These are phyloP conservation scores for Boletus patriciae DNA, from an alignment of 768 basidiomycete species.

Conservation along the genomic window DNA sequence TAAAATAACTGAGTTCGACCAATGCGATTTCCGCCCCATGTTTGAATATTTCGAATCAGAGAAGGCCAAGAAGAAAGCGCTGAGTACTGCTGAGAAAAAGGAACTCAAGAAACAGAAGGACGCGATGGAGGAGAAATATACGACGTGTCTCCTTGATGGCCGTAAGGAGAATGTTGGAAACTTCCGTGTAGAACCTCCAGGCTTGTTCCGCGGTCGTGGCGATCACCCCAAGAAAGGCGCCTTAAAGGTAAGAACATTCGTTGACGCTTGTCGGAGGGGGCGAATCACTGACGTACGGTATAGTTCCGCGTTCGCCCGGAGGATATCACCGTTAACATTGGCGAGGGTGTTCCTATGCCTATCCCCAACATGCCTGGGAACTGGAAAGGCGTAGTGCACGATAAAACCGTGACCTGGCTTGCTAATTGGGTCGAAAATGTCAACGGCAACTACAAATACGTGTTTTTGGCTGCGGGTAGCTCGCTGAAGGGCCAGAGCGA, in stretches of 20 bases:
- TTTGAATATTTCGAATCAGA: slow-evolving; percentile 89
- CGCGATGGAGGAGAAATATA: slow-evolving; percentile 79
- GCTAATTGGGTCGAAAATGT: slow-evolving; percentile 99
- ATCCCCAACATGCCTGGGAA: slow-evolving; percentile 88
- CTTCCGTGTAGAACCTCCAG: slow-evolving; percentile 97
- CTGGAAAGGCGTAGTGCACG: slow-evolving; percentile 88
- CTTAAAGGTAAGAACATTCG: slow-evolving; percentile 64
- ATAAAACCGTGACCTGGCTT: slow-evolving; percentile 97
- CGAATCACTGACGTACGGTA: slow-evolving; percentile 8
- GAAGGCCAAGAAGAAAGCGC: slow-evolving; percentile 88
- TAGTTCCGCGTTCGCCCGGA: slow-evolving; percentile 89
- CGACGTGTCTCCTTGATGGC: slow-evolving; percentile 86
- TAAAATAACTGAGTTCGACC: slow-evolving; percentile 71
- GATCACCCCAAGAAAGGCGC: slow-evolving; percentile 98
- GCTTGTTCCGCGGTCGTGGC: slow-evolving; percentile 96
- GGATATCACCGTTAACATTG: slow-evolving; percentile 96
- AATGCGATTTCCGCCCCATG: slow-evolving; percentile 95
- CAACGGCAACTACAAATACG: slow-evolving; percentile 94
- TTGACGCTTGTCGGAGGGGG: not conserved
- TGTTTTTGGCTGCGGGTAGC: slow-evolving; percentile 96
- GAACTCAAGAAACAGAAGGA: slow-evolving; percentile 84
- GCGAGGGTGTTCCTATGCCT: slow-evolving; percentile 68
- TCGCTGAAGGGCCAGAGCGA: slow-evolving; percentile 98
- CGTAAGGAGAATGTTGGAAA: slow-evolving; percentile 98
- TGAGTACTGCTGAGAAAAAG: slow-evolving; percentile 88